Percentiles rank a stretch among this genome's conserved stretches.
These are phyloP conservation scores for Pleomassaria siparia DNA, from an alignment of 2,329 filamentous ascomycete species.

Conservation along the genomic window DNA sequence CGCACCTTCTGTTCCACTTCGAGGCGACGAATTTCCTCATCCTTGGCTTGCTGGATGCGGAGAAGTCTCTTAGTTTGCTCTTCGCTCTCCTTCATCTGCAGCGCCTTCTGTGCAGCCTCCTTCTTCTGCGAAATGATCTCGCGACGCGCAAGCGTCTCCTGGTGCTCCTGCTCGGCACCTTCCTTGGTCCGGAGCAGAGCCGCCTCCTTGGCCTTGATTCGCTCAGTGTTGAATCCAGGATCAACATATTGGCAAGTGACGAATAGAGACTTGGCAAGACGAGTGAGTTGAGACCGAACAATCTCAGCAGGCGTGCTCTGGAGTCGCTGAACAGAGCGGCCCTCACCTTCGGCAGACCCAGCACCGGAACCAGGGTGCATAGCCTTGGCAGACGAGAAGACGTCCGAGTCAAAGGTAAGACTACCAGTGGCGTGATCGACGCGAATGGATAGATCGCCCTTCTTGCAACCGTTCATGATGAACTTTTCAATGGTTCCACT, in stretches of 20 bases:
- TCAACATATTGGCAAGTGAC: conserved; percentile 96
- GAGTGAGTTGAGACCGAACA: conserved; percentile 89
- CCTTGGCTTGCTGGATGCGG: conserved; percentile 82
- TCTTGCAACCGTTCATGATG: conserved; percentile 99
- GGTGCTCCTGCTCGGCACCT: conserved; percentile 89
- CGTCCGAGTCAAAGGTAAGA: conserved; percentile 95
- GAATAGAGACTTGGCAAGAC: conserved; percentile 86
- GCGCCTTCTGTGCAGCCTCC: conserved; percentile 85
- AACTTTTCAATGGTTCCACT: conserved; percentile 96
- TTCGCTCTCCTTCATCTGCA: conserved; percentile 88
- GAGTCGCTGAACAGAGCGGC: conserved; percentile 84
- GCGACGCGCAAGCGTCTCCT: conserved; percentile 80
- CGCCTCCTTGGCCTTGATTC: conserved; percentile 74
- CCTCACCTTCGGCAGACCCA: conserved; percentile 84
- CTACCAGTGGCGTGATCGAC: conserved; percentile 95
- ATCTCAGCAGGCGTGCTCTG: conserved; percentile 98
- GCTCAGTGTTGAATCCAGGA: conserved; percentile 79
- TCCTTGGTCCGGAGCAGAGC: conserved; percentile 80
- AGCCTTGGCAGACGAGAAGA: conserved; percentile 96
- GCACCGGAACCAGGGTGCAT: conserved; percentile 79
- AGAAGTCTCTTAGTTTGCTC: conserved; percentile 85
- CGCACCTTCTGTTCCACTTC: conserved; percentile 91
- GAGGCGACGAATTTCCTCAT: conserved; percentile 85
- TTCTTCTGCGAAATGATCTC: conserved; percentile 95
- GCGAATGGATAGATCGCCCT: conserved; percentile 93